Evolutionary conservation across 208 protist species (phyloP).

Genomic region (Jaenimonas drosophilae): DNA sequence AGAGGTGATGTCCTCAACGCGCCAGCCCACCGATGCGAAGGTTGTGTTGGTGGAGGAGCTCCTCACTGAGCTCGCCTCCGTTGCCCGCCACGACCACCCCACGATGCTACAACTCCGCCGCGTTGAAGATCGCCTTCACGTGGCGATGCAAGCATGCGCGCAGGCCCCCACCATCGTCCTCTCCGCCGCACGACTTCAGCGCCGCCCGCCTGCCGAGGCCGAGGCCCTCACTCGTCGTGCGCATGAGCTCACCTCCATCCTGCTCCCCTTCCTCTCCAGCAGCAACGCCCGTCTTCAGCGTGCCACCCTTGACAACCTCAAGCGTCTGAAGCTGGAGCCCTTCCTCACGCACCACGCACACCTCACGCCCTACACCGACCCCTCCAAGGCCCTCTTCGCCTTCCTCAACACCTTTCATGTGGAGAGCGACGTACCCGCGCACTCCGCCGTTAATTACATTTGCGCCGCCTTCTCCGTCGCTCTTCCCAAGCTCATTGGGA

Average conservation of each 20-base stretch:
- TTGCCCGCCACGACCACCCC: conserved; percentile 59
- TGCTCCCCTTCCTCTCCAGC: conserved; percentile 45
- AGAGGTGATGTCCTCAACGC: conserved; percentile 47
- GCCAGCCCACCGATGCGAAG: conserved; percentile 12
- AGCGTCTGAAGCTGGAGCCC: conserved; percentile 59
- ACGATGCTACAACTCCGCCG: conserved; percentile 28
- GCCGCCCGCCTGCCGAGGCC: conserved; percentile 3
- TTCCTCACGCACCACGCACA: conserved; percentile 49
- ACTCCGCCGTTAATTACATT: conserved; percentile 56
- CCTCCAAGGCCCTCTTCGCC: conserved; percentile 60
- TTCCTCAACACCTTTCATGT: conserved; percentile 78
- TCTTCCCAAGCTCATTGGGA: conserved; percentile 67
- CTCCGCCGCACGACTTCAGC: conserved; percentile 14
- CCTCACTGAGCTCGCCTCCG: conserved; percentile 47
- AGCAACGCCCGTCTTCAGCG: conserved; percentile 56
- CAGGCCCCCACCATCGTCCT: conserved; percentile 31
- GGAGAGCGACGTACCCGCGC: conserved; percentile 43
- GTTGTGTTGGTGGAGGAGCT: conserved; percentile 55
- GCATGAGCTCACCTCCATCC: conserved; percentile 29
- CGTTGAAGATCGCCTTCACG: conserved; percentile 58
- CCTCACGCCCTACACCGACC: conserved; percentile 70
- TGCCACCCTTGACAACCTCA: conserved; percentile 64
- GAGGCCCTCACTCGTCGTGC: conserved; percentile 17
- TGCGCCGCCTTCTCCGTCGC: conserved; percentile 53
- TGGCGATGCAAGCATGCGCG: conserved; percentile 62